These are phyloP conservation scores for Trametes coccinea DNA, from an alignment of 768 basidiomycete species.

Conservation along the genomic window DNA sequence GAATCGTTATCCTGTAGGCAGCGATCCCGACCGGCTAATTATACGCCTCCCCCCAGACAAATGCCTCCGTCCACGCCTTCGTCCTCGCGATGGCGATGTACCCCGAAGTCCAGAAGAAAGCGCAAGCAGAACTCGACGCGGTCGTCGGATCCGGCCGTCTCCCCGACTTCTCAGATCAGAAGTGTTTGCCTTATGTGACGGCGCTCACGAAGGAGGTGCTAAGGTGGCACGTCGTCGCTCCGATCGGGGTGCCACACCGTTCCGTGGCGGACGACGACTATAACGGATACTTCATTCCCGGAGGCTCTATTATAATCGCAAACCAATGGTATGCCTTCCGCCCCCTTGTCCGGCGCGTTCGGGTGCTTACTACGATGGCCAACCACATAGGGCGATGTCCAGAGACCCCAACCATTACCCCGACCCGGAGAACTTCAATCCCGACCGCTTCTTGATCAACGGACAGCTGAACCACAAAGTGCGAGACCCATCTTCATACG, in stretches of 20 bases:
- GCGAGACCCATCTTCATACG: slow-evolving; percentile 12
- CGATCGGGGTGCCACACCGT: slow-evolving; percentile 21
- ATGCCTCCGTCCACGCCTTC: slow-evolving; percentile 21
- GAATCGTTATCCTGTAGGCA: too few species aligned
- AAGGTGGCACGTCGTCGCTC: slow-evolving; percentile 24
- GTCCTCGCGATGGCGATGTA: slow-evolving; percentile 30
- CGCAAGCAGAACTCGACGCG: slow-evolving; percentile 30
- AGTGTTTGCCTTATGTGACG: slow-evolving; percentile 22
- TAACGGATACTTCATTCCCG: slow-evolving; percentile 31
- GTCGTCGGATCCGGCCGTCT: slow-evolving; percentile 17
- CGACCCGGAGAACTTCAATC: slow-evolving; percentile 16
- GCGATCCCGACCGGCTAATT: neutral
- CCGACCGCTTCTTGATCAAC: slow-evolving; percentile 14
- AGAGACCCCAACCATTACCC: slow-evolving; percentile 15
- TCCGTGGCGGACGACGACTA: slow-evolving; percentile 30
- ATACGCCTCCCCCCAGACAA: slow-evolving; percentile 13
- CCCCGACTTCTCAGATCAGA: slow-evolving; percentile 14
- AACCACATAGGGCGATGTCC: slow-evolving; percentile 4
- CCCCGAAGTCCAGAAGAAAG: slow-evolving; percentile 29
- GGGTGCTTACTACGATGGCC: neutral
- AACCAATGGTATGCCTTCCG: slow-evolving; percentile 22
- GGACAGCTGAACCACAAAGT: slow-evolving; percentile 1
- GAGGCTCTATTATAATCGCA: slow-evolving; percentile 27
- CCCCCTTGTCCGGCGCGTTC: too few species aligned
- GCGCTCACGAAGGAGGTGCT: slow-evolving; percentile 25